Evolutionary conservation across 139 green algal genomes (phyloP), one percentile per base, ranked within the genome.

Genomic region (Chlamydomonas sp.): DNA sequence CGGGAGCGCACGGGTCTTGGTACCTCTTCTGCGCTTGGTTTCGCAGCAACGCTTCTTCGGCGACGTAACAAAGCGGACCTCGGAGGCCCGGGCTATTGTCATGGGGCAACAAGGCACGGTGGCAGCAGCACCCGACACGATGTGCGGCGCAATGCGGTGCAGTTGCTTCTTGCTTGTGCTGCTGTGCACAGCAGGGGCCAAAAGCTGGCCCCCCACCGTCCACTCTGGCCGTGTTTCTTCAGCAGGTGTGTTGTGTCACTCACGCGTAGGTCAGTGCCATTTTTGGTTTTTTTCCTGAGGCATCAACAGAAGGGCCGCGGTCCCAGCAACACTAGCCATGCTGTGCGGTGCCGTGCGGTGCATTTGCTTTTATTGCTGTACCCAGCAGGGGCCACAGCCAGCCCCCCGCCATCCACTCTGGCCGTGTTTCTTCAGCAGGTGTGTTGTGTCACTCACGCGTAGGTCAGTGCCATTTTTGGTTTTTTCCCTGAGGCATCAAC

Each of bases 251-350:
- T 68, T 58, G 31, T 81, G 77, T 81, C 77, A 4, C 60, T 81
- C 77, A 81, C 60, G 6, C 60, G 68, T 49, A 58, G 1, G 57
- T 81, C 77, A 59, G 77, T 81, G 77, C 77, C 60, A 81, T 81
- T 81, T 81, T 81, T 81, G 77, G 60, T 81, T 81, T 81, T 49
- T 49, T 81, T 81, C 77, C 77, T 81, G 60, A 63, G 18, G 31
- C 77, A 81, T 81, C 77, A 68, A 3, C 1, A 61, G 77, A 81
- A 15, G 59, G 2, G 60, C 1, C 5, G 64, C 64, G 64, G 64
- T 69, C 9, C 9, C 64, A 69, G 64, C 9, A 16, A 69, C 9
- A 69, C 8, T 0, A 0, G 31, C 31, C 31, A 0, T 49, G 31
- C 31, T 49, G 31, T 49, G 31, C 31, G 31, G 31, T 49, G 31